These are phyloP conservation scores for Theobroma grandiflorum DNA, from an alignment of 441 rosid genomes.

Conservation along the genomic window DNA sequence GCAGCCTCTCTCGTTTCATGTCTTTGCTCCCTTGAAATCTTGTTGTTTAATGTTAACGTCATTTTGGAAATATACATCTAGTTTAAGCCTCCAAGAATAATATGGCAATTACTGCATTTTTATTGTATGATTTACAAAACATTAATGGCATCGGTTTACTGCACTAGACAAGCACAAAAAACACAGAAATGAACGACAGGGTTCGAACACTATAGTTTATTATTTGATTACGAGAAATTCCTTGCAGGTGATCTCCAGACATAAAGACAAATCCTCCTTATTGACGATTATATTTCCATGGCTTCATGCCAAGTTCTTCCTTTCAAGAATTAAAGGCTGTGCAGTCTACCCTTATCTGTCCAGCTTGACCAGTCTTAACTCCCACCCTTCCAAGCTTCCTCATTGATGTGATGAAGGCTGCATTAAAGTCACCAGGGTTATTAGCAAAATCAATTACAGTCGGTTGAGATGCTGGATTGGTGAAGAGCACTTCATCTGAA, in stretches of 20 bases:
- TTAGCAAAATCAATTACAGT: slow-evolving; percentile 70
- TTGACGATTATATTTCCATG: background rate
- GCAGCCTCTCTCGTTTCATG: no score
- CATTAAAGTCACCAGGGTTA: slow-evolving; percentile 52
- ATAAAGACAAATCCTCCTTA: background rate
- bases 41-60: no score
- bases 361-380: slow-evolving; percentile 61
- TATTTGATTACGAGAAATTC: background rate
- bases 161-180: background rate
- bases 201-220: background rate
- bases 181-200: background rate
- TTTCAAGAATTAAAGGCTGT: slow-evolving; percentile 47
- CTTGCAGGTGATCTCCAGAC: background rate
- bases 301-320: slow-evolving; percentile 23
- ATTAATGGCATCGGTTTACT: background rate
- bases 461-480: slow-evolving; percentile 54
- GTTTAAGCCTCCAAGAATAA: background rate
- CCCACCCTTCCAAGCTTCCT: slow-evolving; percentile 83
- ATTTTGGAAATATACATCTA: no score
- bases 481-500: slow-evolving; percentile 71
- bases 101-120: background rate
- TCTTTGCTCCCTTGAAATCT: no score
- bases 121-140: background rate
- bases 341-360: slow-evolving; percentile 76
- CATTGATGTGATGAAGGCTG: slow-evolving; percentile 70